Evolutionary conservation across 176 grass and related monocot species (phyloP).

Genomic region (Miscanthus lutarioriparius): DNA sequence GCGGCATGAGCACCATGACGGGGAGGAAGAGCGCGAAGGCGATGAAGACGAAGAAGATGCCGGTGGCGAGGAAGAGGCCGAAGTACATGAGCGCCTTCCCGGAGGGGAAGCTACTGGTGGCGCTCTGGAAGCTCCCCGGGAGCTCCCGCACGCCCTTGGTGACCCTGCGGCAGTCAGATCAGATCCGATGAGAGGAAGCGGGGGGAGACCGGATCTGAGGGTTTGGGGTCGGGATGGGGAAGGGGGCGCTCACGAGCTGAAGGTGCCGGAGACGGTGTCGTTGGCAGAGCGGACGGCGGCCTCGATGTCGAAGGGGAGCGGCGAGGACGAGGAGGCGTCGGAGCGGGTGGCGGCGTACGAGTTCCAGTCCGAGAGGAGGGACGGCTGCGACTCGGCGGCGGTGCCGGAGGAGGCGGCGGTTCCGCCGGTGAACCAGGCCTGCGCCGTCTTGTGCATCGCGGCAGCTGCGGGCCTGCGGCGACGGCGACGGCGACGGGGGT

Average conservation of each 20-base stretch:
- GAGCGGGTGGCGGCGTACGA: constrained; percentile 74
- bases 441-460: constrained; percentile 80
- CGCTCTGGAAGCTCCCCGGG: constrained; percentile 89
- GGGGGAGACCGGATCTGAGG: constrained; percentile 6
- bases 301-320: constrained; percentile 90
- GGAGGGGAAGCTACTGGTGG: constrained; percentile 81
- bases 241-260: constrained; percentile 56
- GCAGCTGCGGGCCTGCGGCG: not conserved
- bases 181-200: not conserved
- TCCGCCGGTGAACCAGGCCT: constrained; percentile 85
- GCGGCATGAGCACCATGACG: constrained; percentile 92
- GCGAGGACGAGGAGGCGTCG: constrained; percentile 45
- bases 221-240: not conserved
- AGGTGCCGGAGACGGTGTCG: constrained; percentile 90
- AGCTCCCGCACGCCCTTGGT: constrained; percentile 86
- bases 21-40: constrained; percentile 91
- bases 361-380: constrained; percentile 94
- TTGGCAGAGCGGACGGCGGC: constrained; percentile 85
- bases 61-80: constrained; percentile 84
- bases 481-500: not conserved
- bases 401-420: constrained; percentile 14
- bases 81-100: constrained; percentile 97
- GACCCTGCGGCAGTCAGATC: constrained; percentile 45
- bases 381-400: constrained; percentile 46
- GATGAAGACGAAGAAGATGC: constrained; percentile 92